These are phyloP conservation scores for Peronospora farinosa DNA, from an alignment of 352 stramenopile genomes.

Conservation along the genomic window DNA sequence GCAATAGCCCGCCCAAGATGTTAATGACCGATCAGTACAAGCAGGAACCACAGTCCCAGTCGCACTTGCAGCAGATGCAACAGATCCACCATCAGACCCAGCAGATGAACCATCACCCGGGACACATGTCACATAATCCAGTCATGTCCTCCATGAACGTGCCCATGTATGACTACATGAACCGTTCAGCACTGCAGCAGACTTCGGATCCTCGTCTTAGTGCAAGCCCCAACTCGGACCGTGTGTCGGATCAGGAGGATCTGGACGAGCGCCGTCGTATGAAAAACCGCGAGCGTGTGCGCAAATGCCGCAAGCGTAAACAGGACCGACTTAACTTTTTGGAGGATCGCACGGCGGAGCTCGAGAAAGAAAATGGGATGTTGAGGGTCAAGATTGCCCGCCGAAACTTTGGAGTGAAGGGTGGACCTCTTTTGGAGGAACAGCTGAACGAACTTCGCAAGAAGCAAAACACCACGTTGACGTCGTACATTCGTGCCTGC, in stretches of 20 bases:
- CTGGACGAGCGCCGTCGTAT: constrained; percentile 80
- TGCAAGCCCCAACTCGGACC: constrained; percentile 61
- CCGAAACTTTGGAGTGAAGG: constrained; percentile 32
- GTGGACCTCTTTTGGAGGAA: constrained; percentile 42
- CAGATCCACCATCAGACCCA: constrained; percentile 49
- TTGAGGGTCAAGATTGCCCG: constrained; percentile 74
- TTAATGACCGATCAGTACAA: constrained; percentile 39
- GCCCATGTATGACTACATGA: constrained; percentile 84
- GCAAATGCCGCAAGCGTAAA: constrained; percentile 86
- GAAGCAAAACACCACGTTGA: constrained; percentile 74
- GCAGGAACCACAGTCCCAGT: constrained; percentile 34
- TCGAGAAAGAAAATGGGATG: constrained; percentile 78
- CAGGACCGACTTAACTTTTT: constrained; percentile 84
- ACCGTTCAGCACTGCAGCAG: constrained; percentile 53
- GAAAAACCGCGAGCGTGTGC: constrained; percentile 85
- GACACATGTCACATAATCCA: constrained; percentile 34
- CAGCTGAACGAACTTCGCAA: constrained; percentile 74
- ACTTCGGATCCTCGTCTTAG: constrained; percentile 35
- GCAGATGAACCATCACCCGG: constrained; percentile 40
- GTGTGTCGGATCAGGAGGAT: constrained; percentile 65
- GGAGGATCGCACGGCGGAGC: constrained; percentile 73
- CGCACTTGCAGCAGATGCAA: constrained; percentile 39
- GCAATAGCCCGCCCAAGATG: constrained; percentile 57
- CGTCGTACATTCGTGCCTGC: constrained; percentile 65
- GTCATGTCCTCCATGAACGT: constrained; percentile 68